Evolutionary conservation across 148 eudicot genomes (phyloP).

Genomic region (Cornus controversa): DNA sequence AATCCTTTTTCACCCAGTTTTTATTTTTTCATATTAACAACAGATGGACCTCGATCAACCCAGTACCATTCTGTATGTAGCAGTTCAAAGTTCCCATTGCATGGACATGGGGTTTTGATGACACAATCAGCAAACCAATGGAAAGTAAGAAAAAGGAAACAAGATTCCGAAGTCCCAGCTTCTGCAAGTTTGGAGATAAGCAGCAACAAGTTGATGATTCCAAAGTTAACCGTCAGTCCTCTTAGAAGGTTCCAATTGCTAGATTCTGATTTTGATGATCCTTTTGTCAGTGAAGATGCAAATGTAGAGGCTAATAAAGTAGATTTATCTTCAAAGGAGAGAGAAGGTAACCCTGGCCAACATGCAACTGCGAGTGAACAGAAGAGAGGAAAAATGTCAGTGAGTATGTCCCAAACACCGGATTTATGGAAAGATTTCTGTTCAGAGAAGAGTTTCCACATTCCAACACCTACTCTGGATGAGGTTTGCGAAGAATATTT

Average conservation of each 20-base stretch:
- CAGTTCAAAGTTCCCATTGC: slow-evolving; percentile 76
- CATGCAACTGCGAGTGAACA: slow-evolving; percentile 16
- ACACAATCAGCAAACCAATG: slow-evolving; percentile 41
- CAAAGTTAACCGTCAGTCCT: slow-evolving; percentile 63
- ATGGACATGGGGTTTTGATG: slow-evolving; percentile 47
- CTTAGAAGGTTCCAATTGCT: slow-evolving; percentile 82
- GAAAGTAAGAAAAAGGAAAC: slow-evolving; percentile 35
- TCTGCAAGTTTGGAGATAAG: slow-evolving; percentile 37
- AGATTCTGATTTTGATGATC: slow-evolving; percentile 76
- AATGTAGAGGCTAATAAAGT: slow-evolving; percentile 20
- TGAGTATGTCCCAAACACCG: slow-evolving; percentile 26
- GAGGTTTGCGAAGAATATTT: slow-evolving; percentile 69
- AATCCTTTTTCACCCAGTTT: background rate
- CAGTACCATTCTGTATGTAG: slow-evolving; percentile 53
- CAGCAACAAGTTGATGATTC: slow-evolving; percentile 34
- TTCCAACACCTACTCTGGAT: slow-evolving; percentile 87
- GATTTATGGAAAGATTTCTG: slow-evolving; percentile 72
- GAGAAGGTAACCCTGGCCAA: slow-evolving; percentile 17
- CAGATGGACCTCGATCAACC: slow-evolving; percentile 33
- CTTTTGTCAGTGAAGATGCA: slow-evolving; percentile 24
- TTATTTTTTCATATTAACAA: background rate
- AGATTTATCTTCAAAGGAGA: slow-evolving; percentile 28
- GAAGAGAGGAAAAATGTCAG: slow-evolving; percentile 26
- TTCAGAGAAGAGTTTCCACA: slow-evolving; percentile 32
- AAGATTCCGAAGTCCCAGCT: slow-evolving; percentile 30